Evolutionary conservation across 345 rosid genomes (phyloP).

Genomic region (Lagerstroemia speciosa): DNA sequence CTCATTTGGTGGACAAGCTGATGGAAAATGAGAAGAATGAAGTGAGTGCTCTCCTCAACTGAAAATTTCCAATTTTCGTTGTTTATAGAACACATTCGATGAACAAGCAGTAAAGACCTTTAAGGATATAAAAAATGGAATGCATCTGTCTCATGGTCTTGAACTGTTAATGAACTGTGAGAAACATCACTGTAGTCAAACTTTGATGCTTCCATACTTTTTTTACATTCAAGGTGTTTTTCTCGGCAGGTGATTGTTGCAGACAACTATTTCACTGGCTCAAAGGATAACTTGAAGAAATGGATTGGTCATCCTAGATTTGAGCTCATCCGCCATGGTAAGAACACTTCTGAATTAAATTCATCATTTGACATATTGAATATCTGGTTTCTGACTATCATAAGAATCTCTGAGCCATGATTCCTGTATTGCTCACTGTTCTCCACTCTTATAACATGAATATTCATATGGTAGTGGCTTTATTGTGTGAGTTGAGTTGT

Average conservation of each 20-base stretch:
- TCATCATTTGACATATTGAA: background rate
- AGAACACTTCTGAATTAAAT: background rate
- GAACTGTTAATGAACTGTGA: background rate
- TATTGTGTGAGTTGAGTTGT: background rate
- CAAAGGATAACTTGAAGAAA: conserved; percentile 78
- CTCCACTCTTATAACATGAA: background rate
- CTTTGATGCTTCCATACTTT: background rate
- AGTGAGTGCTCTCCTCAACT: conserved; percentile 9
- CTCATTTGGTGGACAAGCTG: conserved; percentile 83
- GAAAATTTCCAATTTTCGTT: background rate
- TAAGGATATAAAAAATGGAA: background rate
- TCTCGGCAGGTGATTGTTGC: conserved; percentile 60
- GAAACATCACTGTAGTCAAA: too few relatives aligned
- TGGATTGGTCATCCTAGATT: conserved; percentile 98
- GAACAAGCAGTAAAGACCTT: background rate
- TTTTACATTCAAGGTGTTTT: background rate
- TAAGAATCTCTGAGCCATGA: background rate
- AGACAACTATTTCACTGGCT: conserved; percentile 89
- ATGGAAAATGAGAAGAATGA: conserved; percentile 91
- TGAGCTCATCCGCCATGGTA: conserved; percentile 94
- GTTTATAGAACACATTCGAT: background rate
- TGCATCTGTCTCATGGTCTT: background rate
- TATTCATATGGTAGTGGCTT: background rate
- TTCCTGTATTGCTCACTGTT: background rate
- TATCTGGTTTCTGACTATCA: background rate